Conservation (phyloP, 805 yeast species). For the Candida methanosorbosa region DNA sequence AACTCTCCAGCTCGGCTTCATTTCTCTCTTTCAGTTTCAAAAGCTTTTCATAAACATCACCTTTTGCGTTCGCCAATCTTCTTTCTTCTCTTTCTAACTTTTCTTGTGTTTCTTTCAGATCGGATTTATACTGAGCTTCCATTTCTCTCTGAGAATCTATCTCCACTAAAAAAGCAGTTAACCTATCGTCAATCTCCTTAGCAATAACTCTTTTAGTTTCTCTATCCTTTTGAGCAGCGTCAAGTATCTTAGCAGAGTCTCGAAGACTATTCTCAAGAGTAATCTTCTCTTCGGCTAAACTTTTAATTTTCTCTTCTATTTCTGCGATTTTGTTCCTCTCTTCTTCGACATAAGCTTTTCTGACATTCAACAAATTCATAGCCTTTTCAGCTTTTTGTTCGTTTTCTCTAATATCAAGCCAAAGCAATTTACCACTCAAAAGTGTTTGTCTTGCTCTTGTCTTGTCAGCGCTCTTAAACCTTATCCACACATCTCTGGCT, state of each 20-base stretch:
- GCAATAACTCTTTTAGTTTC: no score
- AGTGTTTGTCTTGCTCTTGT: conserved; percentile 28
- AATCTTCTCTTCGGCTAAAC: conserved; percentile 2
- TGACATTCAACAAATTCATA: conserved; percentile 6
- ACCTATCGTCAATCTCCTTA: no score
- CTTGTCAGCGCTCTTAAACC: conserved; percentile 31
- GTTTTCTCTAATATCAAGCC: conserved; percentile 32
- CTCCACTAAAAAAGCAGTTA: no score
- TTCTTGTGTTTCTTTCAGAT: conserved; percentile 16
- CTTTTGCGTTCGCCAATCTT: conserved; percentile 31
- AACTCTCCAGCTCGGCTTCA: conserved; percentile 7
- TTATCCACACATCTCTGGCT: conserved; percentile 30
- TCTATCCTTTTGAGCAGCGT: no score
- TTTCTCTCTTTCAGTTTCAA: conserved; percentile 10
- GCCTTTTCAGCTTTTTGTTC: conserved; percentile 17
- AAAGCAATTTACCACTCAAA: conserved; percentile 38
- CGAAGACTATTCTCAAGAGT: no score
- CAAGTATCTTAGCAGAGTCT: no score
- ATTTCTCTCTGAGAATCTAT: neutral
- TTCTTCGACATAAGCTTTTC: conserved; percentile 6
- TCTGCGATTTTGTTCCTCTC: conserved; percentile 1
- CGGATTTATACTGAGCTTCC: conserved; percentile 2
- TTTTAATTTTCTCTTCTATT: conserved; percentile 1
- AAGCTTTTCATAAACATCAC: conserved; percentile 32
- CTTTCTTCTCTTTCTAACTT: conserved; percentile 24